phyloP scores from a whole-genome alignment of 2,329 filamentous ascomycete species.

The Colletotrichum zoysiae region DNA sequence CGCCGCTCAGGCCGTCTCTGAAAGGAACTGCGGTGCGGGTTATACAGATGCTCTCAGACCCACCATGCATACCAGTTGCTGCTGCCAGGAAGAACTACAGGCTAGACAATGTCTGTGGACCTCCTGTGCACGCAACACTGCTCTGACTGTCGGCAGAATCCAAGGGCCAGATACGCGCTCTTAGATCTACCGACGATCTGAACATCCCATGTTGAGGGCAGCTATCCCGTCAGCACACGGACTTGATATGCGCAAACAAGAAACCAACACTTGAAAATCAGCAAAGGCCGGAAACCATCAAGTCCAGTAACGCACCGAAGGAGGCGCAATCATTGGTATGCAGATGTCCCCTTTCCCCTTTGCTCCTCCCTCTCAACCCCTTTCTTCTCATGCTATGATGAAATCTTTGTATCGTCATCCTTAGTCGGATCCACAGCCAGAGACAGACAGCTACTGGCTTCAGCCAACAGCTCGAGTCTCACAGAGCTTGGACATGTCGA shows the following conservation, averaged over 20 bases:
- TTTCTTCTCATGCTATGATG: slow-evolving; percentile 72
- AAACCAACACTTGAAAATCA: neutral
- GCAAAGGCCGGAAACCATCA: neutral
- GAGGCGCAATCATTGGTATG: slow-evolving; percentile 13
- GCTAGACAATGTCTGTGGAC: slow-evolving; percentile 36
- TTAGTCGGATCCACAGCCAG: slow-evolving; percentile 77
- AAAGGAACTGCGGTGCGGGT: neutral
- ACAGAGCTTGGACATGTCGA: slow-evolving; percentile 59
- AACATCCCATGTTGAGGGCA: slow-evolving; percentile 27
- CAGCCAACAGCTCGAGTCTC: slow-evolving; percentile 44
- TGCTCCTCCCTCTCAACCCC: slow-evolving; percentile 18
- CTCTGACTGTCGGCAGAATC: slow-evolving; percentile 45
- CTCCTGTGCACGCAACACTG: slow-evolving; percentile 63
- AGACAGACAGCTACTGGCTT: slow-evolving; percentile 44
- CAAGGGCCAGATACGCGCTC: slow-evolving; percentile 43
- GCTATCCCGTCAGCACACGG: slow-evolving; percentile 36
- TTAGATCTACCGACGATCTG: neutral
- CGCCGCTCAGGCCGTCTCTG: neutral
- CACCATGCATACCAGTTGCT: neutral
- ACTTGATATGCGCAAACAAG: slow-evolving; percentile 16
- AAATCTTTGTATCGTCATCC: slow-evolving; percentile 95
- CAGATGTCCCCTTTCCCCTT: slow-evolving; percentile 7
- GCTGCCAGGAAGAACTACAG: slow-evolving; percentile 24
- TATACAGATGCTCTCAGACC: neutral
- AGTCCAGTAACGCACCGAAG: neutral